A percentile compares a stretch with the other conserved stretches of the same genome.
Evolutionary conservation across 2,329 filamentous ascomycete genomes (phyloP).

Genomic region (Penicillium corylophilum): DNA sequence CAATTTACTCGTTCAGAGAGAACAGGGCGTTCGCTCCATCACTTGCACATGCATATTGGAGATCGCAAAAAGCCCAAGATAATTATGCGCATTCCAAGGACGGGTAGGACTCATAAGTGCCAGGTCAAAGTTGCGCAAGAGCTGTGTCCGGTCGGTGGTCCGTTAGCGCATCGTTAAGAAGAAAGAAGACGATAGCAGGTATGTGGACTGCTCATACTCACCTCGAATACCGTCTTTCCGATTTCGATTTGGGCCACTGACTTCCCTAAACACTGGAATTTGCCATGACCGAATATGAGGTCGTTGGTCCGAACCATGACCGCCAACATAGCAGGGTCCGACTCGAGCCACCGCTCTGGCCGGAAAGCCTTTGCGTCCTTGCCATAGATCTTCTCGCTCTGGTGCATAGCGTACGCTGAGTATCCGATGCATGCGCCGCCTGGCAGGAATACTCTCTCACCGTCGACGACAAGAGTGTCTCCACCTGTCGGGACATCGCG

Average conservation of each 20-base stretch:
- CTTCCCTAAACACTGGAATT: conserved; percentile 19
- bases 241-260: conserved; percentile 19
- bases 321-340: conserved; percentile 9
- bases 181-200: not conserved
- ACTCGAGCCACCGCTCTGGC: conserved; percentile 18
- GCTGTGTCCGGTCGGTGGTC: conserved; percentile 1
- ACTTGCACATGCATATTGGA: conserved; percentile 21
- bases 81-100: conserved; percentile 16
- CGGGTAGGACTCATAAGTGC: conserved; percentile 16
- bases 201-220: not conserved
- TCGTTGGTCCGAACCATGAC: conserved; percentile 16
- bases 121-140: conserved; percentile 19
- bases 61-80: conserved; percentile 17
- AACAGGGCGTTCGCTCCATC: conserved; percentile 1
- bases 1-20: not conserved
- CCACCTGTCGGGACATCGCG: conserved; percentile 16
- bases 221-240: conserved; percentile 17
- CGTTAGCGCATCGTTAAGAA: not conserved
- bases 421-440: conserved; percentile 14
- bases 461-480: conserved; percentile 14
- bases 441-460: conserved; percentile 17
- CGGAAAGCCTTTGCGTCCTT: conserved; percentile 16
- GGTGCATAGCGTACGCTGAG: conserved; percentile 17
- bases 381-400: conserved; percentile 16
- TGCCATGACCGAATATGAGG: conserved; percentile 17